Conservation (phyloP, 2,329 filamentous ascomycete genomes). For the Paracoccidioides lutzii region DNA sequence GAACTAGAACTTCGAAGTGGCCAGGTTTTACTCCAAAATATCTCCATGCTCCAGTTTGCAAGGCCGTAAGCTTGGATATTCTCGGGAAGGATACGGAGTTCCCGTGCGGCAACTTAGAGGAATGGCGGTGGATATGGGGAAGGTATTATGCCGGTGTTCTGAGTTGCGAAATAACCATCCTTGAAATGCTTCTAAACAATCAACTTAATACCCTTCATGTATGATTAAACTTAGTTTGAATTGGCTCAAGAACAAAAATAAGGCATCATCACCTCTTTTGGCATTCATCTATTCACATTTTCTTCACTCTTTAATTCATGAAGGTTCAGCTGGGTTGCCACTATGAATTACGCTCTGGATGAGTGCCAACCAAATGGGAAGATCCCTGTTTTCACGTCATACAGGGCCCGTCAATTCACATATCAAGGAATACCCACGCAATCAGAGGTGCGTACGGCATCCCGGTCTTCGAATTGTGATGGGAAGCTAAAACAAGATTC, state of each 20-base stretch:
- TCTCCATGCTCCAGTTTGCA: not conserved
- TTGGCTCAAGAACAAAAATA: not conserved
- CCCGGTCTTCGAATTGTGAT: not conserved
- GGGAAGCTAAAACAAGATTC: not conserved
- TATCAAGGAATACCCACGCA: not conserved
- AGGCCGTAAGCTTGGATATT: not conserved
- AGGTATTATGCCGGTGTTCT: not conserved
- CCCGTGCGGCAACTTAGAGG: not conserved
- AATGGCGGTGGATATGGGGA: not conserved
- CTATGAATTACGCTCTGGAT: not conserved
- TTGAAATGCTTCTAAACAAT: not conserved
- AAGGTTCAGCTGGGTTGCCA: not conserved
- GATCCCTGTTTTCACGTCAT: slow-evolving; percentile 1
- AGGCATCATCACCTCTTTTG: not conserved
- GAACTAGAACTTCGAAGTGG: not conserved
- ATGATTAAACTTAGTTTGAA: not conserved
- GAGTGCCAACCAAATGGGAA: not conserved
- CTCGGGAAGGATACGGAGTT: not conserved
- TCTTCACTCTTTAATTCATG: not conserved
- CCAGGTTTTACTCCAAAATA: not conserved
- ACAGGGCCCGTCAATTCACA: not conserved
- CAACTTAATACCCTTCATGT: not conserved
- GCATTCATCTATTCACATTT: not conserved
- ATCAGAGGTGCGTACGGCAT: not conserved
- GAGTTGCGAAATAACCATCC: not conserved